These are phyloP conservation scores for Prunus yedoensis DNA, from an alignment of 331 rosid species.

Conservation along the genomic window DNA sequence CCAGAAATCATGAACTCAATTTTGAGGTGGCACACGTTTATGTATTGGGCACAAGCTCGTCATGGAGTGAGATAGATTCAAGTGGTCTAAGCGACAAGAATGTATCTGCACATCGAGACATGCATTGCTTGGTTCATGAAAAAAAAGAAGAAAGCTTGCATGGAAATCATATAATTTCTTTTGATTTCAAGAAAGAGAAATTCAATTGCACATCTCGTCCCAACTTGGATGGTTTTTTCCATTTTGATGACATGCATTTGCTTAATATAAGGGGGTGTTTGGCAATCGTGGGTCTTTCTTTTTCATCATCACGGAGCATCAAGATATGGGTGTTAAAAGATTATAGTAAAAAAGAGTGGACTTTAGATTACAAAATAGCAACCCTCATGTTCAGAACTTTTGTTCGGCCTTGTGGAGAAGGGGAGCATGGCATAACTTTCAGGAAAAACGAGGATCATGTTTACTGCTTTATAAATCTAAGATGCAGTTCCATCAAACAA, in stretches of 20 bases:
- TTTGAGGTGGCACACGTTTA: neutral
- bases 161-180: neutral
- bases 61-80: neutral
- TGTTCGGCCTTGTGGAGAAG: neutral
- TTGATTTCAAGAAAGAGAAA: neutral
- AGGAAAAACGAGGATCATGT: neutral
- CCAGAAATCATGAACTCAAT: neutral
- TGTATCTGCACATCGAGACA: neutral
- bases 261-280: neutral
- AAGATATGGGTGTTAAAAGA: neutral
- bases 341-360: neutral
- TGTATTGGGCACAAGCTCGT: neutral
- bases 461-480: neutral
- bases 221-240: neutral
- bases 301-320: no score
- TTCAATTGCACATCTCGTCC: neutral
- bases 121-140: neutral
- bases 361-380: neutral
- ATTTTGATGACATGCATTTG: neutral
- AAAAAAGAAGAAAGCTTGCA: no score
- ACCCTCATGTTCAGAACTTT: neutral
- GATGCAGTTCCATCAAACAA: neutral
- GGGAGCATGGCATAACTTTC: neutral
- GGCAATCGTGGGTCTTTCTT: neutral
- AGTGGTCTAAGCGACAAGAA: neutral